Evolutionary conservation across 2,329 filamentous ascomycete species (phyloP).

Genomic region (Colletotrichum sp.): DNA sequence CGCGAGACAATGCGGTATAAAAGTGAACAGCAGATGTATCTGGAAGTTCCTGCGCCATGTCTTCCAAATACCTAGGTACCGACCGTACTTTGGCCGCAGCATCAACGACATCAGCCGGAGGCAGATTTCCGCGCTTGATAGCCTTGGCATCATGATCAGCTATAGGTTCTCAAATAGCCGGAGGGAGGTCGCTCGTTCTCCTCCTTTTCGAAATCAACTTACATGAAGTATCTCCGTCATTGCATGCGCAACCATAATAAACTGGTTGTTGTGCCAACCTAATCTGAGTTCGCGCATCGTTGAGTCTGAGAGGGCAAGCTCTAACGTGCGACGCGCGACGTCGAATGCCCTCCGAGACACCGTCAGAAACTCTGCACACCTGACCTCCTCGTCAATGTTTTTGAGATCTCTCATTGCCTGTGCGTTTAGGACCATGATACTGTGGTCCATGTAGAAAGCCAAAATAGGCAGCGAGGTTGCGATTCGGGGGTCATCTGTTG

Average conservation of each 20-base stretch:
- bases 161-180: neutral
- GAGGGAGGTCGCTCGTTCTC: neutral
- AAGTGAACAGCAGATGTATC: neutral
- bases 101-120: neutral
- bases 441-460: constrained; percentile 29
- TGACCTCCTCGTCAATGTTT: constrained; percentile 15
- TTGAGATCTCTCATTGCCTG: constrained; percentile 27
- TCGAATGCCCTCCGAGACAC: neutral
- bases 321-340: neutral
- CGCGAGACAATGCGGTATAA: neutral
- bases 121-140: neutral
- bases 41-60: neutral
- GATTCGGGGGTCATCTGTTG: neutral
- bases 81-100: neutral
- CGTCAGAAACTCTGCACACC: neutral
- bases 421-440: constrained; percentile 29
- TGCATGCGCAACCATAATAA: constrained; percentile 29
- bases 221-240: constrained; percentile 26
- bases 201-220: neutral
- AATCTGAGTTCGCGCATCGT: constrained; percentile 22
- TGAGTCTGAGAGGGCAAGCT: neutral
- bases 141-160: neutral
- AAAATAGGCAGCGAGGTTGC: constrained; percentile 19
- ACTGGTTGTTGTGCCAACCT: constrained; percentile 30
- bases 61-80: neutral